Evolutionary conservation across 106 monocot genomes (phyloP).

Genomic region (Apostasia ramifera): DNA sequence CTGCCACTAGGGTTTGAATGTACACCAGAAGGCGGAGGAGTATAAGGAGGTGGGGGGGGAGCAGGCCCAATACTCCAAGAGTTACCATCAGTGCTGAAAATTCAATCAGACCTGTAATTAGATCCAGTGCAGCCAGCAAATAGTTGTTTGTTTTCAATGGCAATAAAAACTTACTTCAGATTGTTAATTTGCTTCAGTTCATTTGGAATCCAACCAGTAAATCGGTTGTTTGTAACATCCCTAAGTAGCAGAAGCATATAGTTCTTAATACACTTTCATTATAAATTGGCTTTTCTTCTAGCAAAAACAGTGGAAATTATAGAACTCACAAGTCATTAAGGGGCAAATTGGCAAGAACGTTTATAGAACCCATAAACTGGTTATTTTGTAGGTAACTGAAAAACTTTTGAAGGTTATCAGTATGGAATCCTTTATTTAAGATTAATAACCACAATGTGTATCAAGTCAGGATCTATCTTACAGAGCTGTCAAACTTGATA

Average conservation of each 20-base stretch:
- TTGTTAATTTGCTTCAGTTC: constrained; percentile 56
- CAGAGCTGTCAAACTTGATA: constrained; percentile 50
- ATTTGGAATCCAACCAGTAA: constrained; percentile 83
- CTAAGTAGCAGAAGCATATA: constrained; percentile 25
- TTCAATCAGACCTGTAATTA: neutral
- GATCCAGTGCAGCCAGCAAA: neutral
- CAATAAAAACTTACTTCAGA: constrained; percentile 45
- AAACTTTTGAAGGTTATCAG: neutral
- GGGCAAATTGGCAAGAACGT: constrained; percentile 66
- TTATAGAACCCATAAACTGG: constrained; percentile 66
- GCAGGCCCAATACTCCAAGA: constrained; percentile 70
- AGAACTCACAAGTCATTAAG: constrained; percentile 69
- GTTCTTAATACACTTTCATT: neutral
- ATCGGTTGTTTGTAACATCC: constrained; percentile 77
- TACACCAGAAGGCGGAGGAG: constrained; percentile 23
- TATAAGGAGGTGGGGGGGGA: constrained; percentile 31
- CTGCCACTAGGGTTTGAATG: constrained; percentile 31
- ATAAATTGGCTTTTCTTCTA: neutral
- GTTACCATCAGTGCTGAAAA: constrained; percentile 59
- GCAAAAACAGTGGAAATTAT: neutral
- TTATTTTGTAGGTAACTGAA: constrained; percentile 79
- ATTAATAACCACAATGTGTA: neutral
- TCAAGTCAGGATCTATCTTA: constrained; percentile 15
- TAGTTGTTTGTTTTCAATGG: neutral
- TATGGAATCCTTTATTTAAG: neutral